Percentiles rank a stretch among this genome's conserved stretches.
Conservation (phyloP, 2,329 filamentous ascomycete species). For the Xylaria sp. region DNA sequence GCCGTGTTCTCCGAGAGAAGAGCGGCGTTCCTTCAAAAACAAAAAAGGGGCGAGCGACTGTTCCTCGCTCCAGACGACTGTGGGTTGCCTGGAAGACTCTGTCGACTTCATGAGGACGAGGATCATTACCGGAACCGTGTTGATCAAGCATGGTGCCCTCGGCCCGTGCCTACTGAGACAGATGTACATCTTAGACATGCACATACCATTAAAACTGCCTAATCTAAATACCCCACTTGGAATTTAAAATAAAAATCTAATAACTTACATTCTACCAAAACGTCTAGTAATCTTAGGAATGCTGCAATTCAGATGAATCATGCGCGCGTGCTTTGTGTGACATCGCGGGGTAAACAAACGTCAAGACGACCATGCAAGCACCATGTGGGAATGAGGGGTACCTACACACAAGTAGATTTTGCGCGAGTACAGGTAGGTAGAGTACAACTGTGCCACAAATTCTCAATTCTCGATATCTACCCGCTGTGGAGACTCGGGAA, state of each 20-base stretch:
- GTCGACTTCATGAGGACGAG: slow-evolving; percentile 25
- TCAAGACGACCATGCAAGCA: not conserved
- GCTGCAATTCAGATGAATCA: not conserved
- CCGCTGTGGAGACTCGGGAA: not conserved
- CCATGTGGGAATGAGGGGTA: not conserved
- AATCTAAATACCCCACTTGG: not conserved
- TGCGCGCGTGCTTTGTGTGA: not conserved
- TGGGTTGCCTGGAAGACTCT: slow-evolving; percentile 51
- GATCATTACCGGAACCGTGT: not conserved
- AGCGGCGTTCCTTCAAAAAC: slow-evolving; percentile 39
- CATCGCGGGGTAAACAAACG: not conserved
- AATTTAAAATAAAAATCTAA: too few species aligned
- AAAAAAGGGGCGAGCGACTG: slow-evolving; percentile 45
- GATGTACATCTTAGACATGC: not conserved
- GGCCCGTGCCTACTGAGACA: not conserved
- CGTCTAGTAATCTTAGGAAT: not conserved
- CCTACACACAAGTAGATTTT: not conserved
- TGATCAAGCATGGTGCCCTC: not conserved
- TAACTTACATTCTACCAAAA: not conserved
- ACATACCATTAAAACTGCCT: not conserved
- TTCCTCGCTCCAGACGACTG: slow-evolving; percentile 46
- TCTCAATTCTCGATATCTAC: not conserved
- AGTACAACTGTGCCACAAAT: too few species aligned
- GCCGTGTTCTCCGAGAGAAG: slow-evolving; percentile 64
- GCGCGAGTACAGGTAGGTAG: not conserved